phyloP scores from a whole-genome alignment of 345 rosid genomes.

The Heritiera fomes region DNA sequence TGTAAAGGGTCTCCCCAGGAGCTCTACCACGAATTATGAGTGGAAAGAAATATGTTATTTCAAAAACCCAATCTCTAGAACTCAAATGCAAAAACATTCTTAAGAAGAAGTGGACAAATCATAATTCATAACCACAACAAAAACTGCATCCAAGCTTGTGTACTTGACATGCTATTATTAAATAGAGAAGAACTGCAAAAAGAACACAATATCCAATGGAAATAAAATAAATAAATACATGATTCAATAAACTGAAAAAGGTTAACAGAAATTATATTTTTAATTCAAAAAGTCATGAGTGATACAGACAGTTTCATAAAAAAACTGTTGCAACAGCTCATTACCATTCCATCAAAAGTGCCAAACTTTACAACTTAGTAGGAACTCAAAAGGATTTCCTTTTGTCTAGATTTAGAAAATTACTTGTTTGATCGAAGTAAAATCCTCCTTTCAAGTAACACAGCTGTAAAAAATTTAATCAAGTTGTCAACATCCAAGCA shows the following conservation, averaged over 20 bases:
- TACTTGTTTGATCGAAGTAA: slow-evolving; percentile 97
- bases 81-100: not conserved
- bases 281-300: not conserved
- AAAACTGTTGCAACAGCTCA: not conserved
- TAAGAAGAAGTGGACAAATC: not conserved
- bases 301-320: not conserved
- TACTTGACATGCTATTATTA: not conserved
- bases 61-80: not conserved
- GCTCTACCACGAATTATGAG: not conserved
- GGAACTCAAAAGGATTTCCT: not conserved
- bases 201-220: not conserved
- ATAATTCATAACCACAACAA: not conserved
- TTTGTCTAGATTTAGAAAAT: slow-evolving; percentile 23
- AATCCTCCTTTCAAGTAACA: slow-evolving; percentile 88
- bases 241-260: slow-evolving; percentile 3
- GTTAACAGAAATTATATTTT: slow-evolving; percentile 6
- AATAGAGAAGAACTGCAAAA: not conserved
- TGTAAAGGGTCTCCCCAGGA: not conserved
- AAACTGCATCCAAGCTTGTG: not conserved
- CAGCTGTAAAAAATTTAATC: slow-evolving; percentile 83
- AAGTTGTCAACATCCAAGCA: slow-evolving; percentile 96
- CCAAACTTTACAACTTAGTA: not conserved
- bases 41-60: slow-evolving; percentile 2
- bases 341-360: not conserved
- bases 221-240: not conserved